These are phyloP conservation scores for Tricholoma bakamatsutake DNA, from an alignment of 768 basidiomycete genomes.

Conservation along the genomic window DNA sequence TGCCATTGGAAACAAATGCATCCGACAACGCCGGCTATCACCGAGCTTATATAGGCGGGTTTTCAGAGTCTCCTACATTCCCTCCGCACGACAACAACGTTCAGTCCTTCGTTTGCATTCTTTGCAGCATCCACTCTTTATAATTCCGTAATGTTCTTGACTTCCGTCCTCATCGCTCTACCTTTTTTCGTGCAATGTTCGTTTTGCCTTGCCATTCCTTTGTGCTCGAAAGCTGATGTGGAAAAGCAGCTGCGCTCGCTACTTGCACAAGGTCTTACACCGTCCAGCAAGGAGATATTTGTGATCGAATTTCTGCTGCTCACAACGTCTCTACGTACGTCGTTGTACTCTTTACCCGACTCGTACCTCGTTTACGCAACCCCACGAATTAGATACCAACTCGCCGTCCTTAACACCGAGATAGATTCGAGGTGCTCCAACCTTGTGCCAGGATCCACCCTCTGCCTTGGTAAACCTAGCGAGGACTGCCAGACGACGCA, in stretches of 20 bases:
- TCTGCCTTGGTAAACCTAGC: conserved; percentile 59
- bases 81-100: conserved; percentile 8
- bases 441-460: conserved; percentile 37
- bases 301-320: conserved; percentile 60
- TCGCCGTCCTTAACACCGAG: conserved; percentile 53
- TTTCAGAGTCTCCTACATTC: conserved; percentile 2
- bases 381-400: conserved; percentile 53
- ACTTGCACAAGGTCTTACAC: conserved; percentile 59
- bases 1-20: no score
- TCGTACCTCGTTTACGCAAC: conserved; percentile 1
- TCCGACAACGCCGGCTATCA: conserved; percentile 4
- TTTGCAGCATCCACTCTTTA: conserved; percentile 16
- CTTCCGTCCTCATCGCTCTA: conserved; percentile 37
- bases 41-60: conserved; percentile 12
- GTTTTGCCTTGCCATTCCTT: conserved; percentile 4
- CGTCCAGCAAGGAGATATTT: conserved; percentile 51
- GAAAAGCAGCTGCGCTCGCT: conserved; percentile 22
- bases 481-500: conserved; percentile 62
- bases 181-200: conserved; percentile 41
- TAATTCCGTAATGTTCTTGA: conserved; percentile 15
- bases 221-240: neutral
- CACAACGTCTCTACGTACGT: conserved; percentile 60
- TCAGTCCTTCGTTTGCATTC: conserved; percentile 17
- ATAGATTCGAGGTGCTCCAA: conserved; percentile 56
- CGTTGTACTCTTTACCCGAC: neutral